Conservation (phyloP, 1,139 yeast genomes). For the Lodderomyces metapsilosis region DNA sequence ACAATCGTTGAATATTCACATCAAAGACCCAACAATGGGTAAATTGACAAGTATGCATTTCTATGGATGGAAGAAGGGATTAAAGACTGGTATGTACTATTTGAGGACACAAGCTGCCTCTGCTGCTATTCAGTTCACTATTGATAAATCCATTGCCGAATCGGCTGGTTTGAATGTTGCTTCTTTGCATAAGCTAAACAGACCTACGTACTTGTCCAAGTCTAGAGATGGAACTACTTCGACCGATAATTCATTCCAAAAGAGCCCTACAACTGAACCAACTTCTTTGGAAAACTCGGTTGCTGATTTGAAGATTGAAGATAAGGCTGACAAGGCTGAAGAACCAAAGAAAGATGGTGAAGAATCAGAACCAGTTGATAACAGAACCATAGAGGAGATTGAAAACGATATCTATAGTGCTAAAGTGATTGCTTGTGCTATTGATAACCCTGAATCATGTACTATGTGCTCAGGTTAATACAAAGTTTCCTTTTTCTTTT, state of each 20-base stretch:
- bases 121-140: conserved; percentile 61
- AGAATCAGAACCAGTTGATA: conserved; percentile 11
- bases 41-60: conserved; percentile 60
- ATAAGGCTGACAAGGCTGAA: conserved; percentile 13
- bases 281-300: conserved; percentile 49
- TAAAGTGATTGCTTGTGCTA: conserved; percentile 93
- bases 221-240: conserved; percentile 17
- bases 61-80: conserved; percentile 63
- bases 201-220: conserved; percentile 50
- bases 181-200: conserved; percentile 51
- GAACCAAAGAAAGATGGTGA: conserved; percentile 19
- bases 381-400: conserved; percentile 17
- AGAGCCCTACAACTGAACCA: conserved; percentile 47
- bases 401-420: conserved; percentile 82
- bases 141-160: conserved; percentile 39
- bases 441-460: conserved; percentile 94
- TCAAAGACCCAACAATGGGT: conserved; percentile 56
- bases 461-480: conserved; percentile 98
- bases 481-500: no score
- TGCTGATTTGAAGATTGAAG: conserved; percentile 41
- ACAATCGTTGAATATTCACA: conserved; percentile 57
- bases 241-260: conserved; percentile 29
- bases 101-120: conserved; percentile 64
- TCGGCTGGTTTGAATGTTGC: conserved; percentile 55
- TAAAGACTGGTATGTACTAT: conserved; percentile 65